Base-by-base conservation (phyloP, 1,284 basidiomycete species). In the Rhodofomes roseus region DNA sequence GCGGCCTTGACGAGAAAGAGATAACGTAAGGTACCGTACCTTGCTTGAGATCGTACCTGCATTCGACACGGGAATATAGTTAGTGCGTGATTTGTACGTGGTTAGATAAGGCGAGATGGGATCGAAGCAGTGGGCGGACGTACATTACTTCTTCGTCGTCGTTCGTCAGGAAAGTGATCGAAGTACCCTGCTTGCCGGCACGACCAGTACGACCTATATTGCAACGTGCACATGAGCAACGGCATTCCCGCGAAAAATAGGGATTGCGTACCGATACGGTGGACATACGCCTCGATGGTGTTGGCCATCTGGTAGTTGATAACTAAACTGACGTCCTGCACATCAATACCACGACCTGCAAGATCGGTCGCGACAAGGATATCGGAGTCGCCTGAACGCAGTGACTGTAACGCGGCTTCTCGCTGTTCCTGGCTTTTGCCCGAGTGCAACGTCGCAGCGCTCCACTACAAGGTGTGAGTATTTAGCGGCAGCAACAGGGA, bases 271-370 rank as follows among this genome's bases (percentile, higher is more conserved):
- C 96, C 96, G 68, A 99, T 98, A 73, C 97, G 89, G 76, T 99
- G 96, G 57, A 98, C 92, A 72, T 98, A 98, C 55, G 91, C 93
- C 73, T 99, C 96, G 73, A 99, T 98, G 29, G 90, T 92, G 68
- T 86, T 89, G 11, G 95, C 86, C 95, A 99, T 98, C 76, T 96
- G 93, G 80, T 89, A 99, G 76, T 99, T 99, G 81, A 98, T 87
- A 64, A 99, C 96, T 57, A 98, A 80, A 59, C 89, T 92, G 61
- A 98, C 96, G 73, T 99, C 93, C 63, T 95, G 92, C 4, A 99
- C 94, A 76, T 99, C 97, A 73, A 99, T 98, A 84, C 96, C 96
- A 71, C 96, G 90, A 55, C 97, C 96, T 23, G 97, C 96, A 57
- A 99, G 81, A 76, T 99, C 97, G 18, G 96, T 99, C 0, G 97